Conservation (phyloP, 176 grass and related monocot genomes). For the Cenchrus purpureus region DNA sequence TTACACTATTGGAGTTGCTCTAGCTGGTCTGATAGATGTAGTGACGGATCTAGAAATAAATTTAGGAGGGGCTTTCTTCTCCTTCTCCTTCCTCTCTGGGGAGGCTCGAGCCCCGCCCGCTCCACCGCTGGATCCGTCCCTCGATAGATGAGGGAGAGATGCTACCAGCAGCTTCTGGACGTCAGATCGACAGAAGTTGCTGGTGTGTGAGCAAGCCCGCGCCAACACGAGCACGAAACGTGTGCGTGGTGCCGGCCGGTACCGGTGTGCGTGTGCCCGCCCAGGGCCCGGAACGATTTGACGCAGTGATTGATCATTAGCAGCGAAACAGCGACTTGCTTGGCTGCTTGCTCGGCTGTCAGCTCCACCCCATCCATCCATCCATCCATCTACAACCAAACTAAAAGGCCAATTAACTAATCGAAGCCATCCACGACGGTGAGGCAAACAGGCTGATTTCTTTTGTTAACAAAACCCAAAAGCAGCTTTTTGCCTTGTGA, state of each 20-base stretch:
- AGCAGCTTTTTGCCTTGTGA: background rate
- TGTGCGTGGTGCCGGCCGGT: background rate
- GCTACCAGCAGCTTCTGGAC: no score
- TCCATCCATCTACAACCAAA: background rate
- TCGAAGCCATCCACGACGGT: no score
- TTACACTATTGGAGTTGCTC: no score
- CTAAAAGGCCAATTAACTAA: background rate
- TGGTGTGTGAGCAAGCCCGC: background rate
- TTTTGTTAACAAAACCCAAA: background rate
- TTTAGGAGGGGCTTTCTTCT: no score
- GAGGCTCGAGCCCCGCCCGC: no score
- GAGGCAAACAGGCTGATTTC: background rate
- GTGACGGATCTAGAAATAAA: no score
- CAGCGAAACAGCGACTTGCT: background rate
- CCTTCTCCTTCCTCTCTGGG: no score
- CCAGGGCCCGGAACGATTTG: background rate
- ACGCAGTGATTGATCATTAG: background rate
- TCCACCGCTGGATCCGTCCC: no score
- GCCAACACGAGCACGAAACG: constrained; percentile 21
- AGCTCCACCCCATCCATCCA: background rate
- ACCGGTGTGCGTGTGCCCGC: background rate
- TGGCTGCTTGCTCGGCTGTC: background rate
- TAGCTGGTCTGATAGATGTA: no score
- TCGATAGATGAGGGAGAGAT: no score
- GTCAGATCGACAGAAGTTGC: background rate